Evolutionary conservation across 495 filamentous ascomycete species (phyloP).

Genomic region (Penicillium fimorum): DNA sequence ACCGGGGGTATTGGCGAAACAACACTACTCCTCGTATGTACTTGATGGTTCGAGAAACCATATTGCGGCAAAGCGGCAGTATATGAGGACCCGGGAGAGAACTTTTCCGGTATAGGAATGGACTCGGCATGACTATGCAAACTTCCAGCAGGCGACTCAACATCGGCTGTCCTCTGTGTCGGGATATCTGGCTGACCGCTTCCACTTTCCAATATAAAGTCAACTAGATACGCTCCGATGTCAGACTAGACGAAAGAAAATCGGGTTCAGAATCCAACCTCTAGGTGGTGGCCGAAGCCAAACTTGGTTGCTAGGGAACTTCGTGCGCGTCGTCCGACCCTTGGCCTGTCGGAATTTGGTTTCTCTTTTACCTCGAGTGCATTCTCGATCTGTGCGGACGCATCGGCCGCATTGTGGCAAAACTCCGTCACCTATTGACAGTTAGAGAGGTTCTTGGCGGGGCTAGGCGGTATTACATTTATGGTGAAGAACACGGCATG

Average conservation of each 20-base stretch:
- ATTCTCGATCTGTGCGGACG: constrained; percentile 19
- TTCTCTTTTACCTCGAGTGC: constrained; percentile 14
- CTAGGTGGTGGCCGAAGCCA: constrained; percentile 28
- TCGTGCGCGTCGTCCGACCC: constrained; percentile 13
- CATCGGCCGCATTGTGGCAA: constrained; percentile 27
- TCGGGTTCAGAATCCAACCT: constrained; percentile 15
- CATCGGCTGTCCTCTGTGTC: background rate
- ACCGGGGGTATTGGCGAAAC: background rate
- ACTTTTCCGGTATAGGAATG: background rate
- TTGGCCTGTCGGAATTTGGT: constrained; percentile 22
- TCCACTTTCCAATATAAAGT: constrained; percentile 27
- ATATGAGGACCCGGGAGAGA: background rate
- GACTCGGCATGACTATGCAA: background rate
- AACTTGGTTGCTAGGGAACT: constrained; percentile 28
- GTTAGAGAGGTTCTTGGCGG: constrained; percentile 1
- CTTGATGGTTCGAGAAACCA: background rate
- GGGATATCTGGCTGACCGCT: constrained; percentile 17
- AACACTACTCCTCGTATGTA: background rate
- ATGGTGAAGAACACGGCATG: constrained; percentile 26
- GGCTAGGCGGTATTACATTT: constrained; percentile 17
- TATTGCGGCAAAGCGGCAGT: background rate
- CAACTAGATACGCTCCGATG: constrained; percentile 7
- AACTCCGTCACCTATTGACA: constrained; percentile 18
- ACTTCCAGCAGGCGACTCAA: background rate
- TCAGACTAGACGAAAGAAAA: background rate